A percentile compares a stretch with the other conserved stretches of the same genome.
phyloP scores from a whole-genome alignment of 768 basidiomycete genomes.

The Leccinum ochraceum region DNA sequence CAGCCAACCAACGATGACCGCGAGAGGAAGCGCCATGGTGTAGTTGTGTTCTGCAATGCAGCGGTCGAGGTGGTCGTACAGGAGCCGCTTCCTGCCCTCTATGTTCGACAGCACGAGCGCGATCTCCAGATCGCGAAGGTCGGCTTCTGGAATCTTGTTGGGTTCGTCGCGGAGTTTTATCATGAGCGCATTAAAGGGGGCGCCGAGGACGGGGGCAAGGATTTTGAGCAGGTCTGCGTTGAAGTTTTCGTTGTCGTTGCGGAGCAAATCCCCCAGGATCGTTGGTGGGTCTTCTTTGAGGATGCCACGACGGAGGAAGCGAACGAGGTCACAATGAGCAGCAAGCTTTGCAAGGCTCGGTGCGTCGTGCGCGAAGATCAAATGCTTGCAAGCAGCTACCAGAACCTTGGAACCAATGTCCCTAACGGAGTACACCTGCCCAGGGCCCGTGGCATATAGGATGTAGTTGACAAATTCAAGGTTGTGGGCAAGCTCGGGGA shows the following conservation, averaged over 20 bases:
- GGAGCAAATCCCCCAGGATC: conserved; percentile 6
- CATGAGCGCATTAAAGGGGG: conserved; percentile 4
- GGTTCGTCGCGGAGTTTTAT: conserved; percentile 6
- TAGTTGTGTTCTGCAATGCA: neutral
- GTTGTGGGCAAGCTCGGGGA: neutral
- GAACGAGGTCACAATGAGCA: neutral
- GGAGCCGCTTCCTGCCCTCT: neutral
- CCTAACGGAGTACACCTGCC: conserved; percentile 4
- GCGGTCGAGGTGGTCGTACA: conserved; percentile 5
- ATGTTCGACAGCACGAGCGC: conserved; percentile 1
- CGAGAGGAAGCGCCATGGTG: conserved; percentile 4
- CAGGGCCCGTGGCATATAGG: conserved; percentile 1
- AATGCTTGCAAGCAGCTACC: neutral
- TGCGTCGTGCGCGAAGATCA: neutral
- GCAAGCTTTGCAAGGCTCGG: neutral
- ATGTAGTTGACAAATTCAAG: conserved; percentile 9
- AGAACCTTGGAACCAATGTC: conserved; percentile 5
- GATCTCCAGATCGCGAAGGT: conserved; percentile 10
- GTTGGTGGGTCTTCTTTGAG: conserved; percentile 5
- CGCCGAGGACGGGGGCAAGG: conserved; percentile 5
- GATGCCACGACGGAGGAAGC: conserved; percentile 6
- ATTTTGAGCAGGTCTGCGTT: conserved; percentile 1
- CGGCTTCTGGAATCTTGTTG: conserved; percentile 5
- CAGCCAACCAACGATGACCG: conserved; percentile 7
- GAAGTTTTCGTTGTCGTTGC: neutral